Evolutionary conservation across 352 stramenopile species (phyloP), one percentile per base, ranked within the genome.

Genomic region (Halophytophthora polymorphica): DNA sequence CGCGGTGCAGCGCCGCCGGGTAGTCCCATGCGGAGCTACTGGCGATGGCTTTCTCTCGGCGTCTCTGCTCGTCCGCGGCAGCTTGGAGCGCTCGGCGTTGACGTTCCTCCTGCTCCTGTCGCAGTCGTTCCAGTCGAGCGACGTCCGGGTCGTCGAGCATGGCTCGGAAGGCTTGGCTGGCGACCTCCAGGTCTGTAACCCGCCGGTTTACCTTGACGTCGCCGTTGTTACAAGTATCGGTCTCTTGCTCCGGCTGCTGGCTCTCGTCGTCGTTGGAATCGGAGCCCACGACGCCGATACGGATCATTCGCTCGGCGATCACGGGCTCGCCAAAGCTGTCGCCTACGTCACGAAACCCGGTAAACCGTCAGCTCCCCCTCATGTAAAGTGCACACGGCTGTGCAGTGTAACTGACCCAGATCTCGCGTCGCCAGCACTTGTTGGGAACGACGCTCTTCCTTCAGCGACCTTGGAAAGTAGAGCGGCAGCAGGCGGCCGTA

Each of bases 271-370:
- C 36, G 25, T 38, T 45, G 6, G 52, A 34, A 25, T 64, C 54
- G 12, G 22, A 44, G 35, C 44, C 64, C 39, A 64, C 53, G 39
- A 45, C 52, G 25, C 57, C 54, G 23, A 93, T 92, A 28, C 81
- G 81, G 45, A 95, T 93, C 69, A 85, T 86, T 17, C 85, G 76
- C 48, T 95, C 85, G 28, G 69, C 61, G 19, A 93, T 89, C n/a
- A 92, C 71, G 2, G 78, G 79, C 61, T 92, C 84, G 3, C 84
- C 84, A 46, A 83, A 89, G 45, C 61, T 75, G 38, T 92, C 64
- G 15, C 84, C 82, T 67, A 40, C 3, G 29, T 43, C 15, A 18
- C 6, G 0, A 25, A 45, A 10, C n/a, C 11, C 11, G 5, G 4
- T 15, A 40, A 8, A 31, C 4, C 25, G 25, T 25, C 43, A 38